Percentiles rank a stretch among this genome's conserved stretches.
These are phyloP conservation scores for Penstemon eatonii DNA, from an alignment of 257 asterid species.

Conservation along the genomic window DNA sequence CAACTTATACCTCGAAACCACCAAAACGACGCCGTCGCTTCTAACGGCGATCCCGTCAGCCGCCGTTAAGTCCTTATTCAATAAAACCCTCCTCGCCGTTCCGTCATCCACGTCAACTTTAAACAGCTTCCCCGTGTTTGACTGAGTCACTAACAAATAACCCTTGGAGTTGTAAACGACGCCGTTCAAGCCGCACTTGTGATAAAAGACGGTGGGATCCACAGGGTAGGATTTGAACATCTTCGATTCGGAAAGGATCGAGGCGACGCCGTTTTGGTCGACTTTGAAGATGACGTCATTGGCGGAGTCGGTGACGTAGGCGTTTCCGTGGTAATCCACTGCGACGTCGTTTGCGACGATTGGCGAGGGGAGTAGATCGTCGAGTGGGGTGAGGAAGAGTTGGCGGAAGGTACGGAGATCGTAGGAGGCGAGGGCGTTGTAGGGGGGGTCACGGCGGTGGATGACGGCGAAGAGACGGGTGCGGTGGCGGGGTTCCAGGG, in stretches of 20 bases:
- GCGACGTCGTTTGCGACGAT: slow-evolving; percentile 58
- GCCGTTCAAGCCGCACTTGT: slow-evolving; percentile 61
- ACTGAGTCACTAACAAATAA: slow-evolving; percentile 66
- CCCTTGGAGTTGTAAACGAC: slow-evolving; percentile 60
- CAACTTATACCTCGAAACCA: slow-evolving; percentile 55
- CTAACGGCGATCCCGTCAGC: slow-evolving; percentile 66
- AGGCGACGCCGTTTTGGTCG: slow-evolving; percentile 49
- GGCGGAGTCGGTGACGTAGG: slow-evolving; percentile 71
- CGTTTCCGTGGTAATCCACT: slow-evolving; percentile 62
- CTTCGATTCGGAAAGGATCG: slow-evolving; percentile 50
- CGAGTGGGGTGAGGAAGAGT: slow-evolving; percentile 50
- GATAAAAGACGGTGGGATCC: slow-evolving; percentile 30
- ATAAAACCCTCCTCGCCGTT: slow-evolving; percentile 45
- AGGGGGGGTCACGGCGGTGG: slow-evolving; percentile 45
- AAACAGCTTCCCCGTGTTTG: slow-evolving; percentile 64
- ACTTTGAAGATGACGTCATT: slow-evolving; percentile 64
- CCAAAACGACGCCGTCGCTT: slow-evolving; percentile 69
- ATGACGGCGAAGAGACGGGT: slow-evolving; percentile 71
- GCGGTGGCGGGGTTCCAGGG: slow-evolving; percentile 54
- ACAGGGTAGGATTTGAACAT: slow-evolving; percentile 41
- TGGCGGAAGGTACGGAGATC: slow-evolving; percentile 48
- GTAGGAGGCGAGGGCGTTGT: slow-evolving; percentile 63
- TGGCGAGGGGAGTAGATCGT: slow-evolving; percentile 39
- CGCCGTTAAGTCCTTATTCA: slow-evolving; percentile 55
- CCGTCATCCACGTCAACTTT: slow-evolving; percentile 73